Percentiles rank a stretch among this genome's conserved stretches.
Conservation (phyloP, 2,329 filamentous ascomycete species). For the Aureobasidium pullulans region DNA sequence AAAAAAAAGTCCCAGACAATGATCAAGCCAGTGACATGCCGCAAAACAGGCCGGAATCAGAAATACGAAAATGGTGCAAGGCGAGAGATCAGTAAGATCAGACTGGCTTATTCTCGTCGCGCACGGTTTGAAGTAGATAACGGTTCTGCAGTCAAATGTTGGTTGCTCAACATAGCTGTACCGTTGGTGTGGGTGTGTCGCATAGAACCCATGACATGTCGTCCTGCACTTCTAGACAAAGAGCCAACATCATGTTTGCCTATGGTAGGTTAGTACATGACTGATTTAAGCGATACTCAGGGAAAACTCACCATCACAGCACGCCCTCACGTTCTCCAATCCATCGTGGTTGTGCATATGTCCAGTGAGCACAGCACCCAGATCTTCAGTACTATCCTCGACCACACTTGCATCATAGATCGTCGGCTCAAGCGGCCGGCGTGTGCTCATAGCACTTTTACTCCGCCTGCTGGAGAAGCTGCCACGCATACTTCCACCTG, state of each 20-base stretch:
- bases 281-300: neutral
- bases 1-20: neutral
- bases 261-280: conserved; percentile 19
- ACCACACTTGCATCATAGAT: conserved; percentile 52
- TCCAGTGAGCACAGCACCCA: conserved; percentile 65
- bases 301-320: conserved; percentile 77
- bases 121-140: neutral
- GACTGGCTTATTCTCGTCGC: neutral
- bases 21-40: neutral
- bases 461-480: conserved; percentile 43
- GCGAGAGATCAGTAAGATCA: neutral
- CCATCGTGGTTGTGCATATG: conserved; percentile 70
- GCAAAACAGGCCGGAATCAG: neutral
- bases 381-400: conserved; percentile 69
- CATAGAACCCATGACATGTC: conserved; percentile 1
- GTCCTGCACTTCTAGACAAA: conserved; percentile 23
- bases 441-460: conserved; percentile 27
- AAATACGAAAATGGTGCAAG: neutral
- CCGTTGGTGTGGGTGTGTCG: conserved; percentile 8
- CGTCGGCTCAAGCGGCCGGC: conserved; percentile 20
- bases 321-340: conserved; percentile 91
- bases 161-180: neutral
- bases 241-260: conserved; percentile 47
- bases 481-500: conserved; percentile 28
- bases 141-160: neutral